These are phyloP conservation scores for Exophiala lecanii-corni DNA, from an alignment of 2,329 filamentous ascomycete genomes.

Conservation along the genomic window DNA sequence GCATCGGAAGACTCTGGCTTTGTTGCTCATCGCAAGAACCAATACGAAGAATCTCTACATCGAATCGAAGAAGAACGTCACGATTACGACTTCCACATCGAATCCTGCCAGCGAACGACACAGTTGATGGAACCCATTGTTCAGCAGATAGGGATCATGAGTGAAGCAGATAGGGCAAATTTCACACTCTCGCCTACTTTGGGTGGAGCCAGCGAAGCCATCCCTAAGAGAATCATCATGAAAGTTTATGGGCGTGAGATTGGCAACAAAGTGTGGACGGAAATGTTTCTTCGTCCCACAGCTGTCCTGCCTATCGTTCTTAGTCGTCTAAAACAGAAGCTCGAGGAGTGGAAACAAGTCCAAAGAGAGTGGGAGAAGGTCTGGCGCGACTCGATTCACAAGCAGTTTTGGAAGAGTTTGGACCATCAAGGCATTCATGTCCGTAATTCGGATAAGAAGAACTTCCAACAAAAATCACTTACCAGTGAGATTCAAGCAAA, in stretches of 20 bases:
- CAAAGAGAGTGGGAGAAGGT: constrained; percentile 99
- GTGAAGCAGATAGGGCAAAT: constrained; percentile 62
- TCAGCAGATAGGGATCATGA: constrained; percentile 80
- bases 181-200: constrained; percentile 80
- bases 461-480: constrained; percentile 83
- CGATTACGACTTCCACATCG: constrained; percentile 98
- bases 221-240: constrained; percentile 95
- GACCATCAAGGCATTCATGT: constrained; percentile 94
- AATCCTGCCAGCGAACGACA: constrained; percentile 89
- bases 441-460: constrained; percentile 84
- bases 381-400: constrained; percentile 92
- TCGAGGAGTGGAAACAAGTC: constrained; percentile 95
- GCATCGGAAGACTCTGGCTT: constrained; percentile 97
- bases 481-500: constrained; percentile 88
- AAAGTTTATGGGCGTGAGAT: constrained; percentile 89
- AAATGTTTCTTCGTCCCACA: constrained; percentile 79
- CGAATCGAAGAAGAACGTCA: constrained; percentile 97
- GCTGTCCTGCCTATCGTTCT: constrained; percentile 85
- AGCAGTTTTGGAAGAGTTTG: constrained; percentile 91
- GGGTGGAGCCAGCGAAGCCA: constrained; percentile 89
- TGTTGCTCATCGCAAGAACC: constrained; percentile 94
- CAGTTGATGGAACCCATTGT: constrained; percentile 93
- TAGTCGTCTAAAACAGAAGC: constrained; percentile 86
- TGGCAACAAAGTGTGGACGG: constrained; percentile 77
- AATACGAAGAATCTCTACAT: constrained; percentile 88